A percentile compares a stretch with the other conserved stretches of the same genome.
Evolutionary conservation across 1,284 basidiomycete genomes (phyloP).

Genomic region (Puccinia novopanici): DNA sequence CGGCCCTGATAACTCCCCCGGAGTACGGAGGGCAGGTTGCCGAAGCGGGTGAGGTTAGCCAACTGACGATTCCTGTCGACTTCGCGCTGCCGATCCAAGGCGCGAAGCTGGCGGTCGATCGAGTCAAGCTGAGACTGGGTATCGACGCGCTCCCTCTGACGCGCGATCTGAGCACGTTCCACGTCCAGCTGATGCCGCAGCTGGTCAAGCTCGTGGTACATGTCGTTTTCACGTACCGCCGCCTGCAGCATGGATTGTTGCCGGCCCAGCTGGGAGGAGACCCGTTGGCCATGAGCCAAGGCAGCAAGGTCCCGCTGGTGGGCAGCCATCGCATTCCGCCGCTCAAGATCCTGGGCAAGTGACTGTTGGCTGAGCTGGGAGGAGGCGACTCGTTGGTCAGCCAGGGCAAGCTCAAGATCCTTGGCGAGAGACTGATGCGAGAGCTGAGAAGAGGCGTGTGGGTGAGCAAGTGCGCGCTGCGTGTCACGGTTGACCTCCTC

Average conservation of each 20-base stretch:
- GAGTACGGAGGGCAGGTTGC: conserved; percentile 8
- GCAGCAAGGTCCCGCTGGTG: neutral
- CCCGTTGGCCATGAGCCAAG: too few relatives aligned
- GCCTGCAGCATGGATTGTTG: neutral
- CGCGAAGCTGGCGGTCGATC: conserved; percentile 15
- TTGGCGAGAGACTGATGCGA: too few relatives aligned
- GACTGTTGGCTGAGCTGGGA: conserved; percentile 3
- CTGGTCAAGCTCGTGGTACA: conserved; percentile 17
- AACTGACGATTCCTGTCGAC: conserved; percentile 26
- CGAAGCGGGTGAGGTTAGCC: conserved; percentile 30
- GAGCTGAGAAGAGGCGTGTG: too few relatives aligned
- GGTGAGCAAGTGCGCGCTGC: too few relatives aligned
- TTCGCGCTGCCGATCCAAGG: conserved; percentile 23
- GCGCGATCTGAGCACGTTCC: conserved; percentile 2
- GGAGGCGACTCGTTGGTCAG: conserved; percentile 8
- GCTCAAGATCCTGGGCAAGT: neutral
- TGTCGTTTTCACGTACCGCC: neutral
- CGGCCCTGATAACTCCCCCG: neutral
- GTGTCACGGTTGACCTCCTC: neutral
- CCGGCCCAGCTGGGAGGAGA: neutral
- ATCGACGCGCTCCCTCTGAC: neutral
- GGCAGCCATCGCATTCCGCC: too few relatives aligned
- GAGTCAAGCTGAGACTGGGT: conserved; percentile 2
- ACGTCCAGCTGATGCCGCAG: conserved; percentile 13
- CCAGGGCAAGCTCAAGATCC: neutral